Base-by-base conservation (phyloP, 305 asterid genomes). In the Withania somnifera region DNA sequence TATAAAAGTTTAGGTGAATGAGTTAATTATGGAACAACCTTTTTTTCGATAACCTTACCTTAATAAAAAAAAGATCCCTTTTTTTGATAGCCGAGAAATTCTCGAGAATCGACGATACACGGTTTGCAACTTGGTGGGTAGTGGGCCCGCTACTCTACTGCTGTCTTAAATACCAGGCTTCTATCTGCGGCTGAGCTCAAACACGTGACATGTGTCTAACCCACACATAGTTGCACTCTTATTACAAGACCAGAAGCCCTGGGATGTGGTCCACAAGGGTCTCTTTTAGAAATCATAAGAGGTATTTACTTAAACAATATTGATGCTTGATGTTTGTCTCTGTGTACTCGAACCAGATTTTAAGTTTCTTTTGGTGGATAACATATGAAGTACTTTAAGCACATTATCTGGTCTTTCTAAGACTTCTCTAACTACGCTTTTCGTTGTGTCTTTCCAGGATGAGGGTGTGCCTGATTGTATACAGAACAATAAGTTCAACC, bases 391-490 rank as follows among this genome's bases (percentile, higher is more conserved):
- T 79, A 6, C 77, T 63, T 63, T 47, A 28, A 30, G 63, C 24
- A 76, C 50, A 38, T 57, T 53, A 22, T 57, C 50, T 81, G 45
- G 58, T 81, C 53, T 77, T 47, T 82, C 56, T 56, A 76, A 30
- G 8, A 51, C 58, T 75, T 42, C 20, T 69, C 82, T 86, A 76
- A 86, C 77, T 28, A 54, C 6, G 26, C 5, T 30, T 38, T 84
- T 75, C 75, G 47, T 8, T 82, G 73, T 83, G 56, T 80, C 68
- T n/a, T 86, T 89, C 90, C 81, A 94, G 98, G 97, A 86, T 93
- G 82, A 85, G 89, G 85, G 79, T 87, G 66, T 92, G 96, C 84
- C 82, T 91, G 89, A 79, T 83, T 40, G 78, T 92, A 69, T 89
- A 89, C 87, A 85, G 85, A 73, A 77, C 88, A 80, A 80, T 88